Conservation (phyloP, 2,329 filamentous ascomycete genomes). For the Acephala macrosclerotiorum region DNA sequence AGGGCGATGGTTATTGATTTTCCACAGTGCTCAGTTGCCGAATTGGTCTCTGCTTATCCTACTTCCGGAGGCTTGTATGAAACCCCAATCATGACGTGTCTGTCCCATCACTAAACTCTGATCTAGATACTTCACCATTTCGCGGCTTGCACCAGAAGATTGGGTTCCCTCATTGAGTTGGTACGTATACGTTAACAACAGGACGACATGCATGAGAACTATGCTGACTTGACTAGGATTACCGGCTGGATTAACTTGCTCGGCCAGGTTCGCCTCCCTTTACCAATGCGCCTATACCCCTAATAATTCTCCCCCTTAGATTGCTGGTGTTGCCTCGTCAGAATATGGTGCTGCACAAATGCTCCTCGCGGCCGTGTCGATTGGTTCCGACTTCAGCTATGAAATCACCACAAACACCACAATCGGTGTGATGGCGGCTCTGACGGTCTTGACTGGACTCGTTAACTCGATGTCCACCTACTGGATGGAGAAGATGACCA, state of each 20-base stretch:
- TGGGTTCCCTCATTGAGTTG: conserved; percentile 58
- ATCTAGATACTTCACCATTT: conserved; percentile 60
- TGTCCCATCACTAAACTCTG: background rate
- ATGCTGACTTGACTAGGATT: conserved; percentile 23
- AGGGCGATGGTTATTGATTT: conserved; percentile 11
- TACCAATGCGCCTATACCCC: conserved; percentile 3
- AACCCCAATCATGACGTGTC: background rate
- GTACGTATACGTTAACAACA: conserved; percentile 34
- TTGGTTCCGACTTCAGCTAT: conserved; percentile 56
- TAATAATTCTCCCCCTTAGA: background rate
- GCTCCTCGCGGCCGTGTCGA: conserved; percentile 61
- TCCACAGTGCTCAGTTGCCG: conserved; percentile 55
- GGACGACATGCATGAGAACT: background rate
- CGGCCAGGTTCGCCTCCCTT: conserved; percentile 48
- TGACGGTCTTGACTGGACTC: conserved; percentile 58
- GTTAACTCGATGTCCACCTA: conserved; percentile 64
- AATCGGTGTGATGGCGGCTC: conserved; percentile 61
- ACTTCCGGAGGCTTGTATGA: conserved; percentile 57
- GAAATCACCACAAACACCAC: conserved; percentile 54
- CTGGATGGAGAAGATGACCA: conserved; percentile 66
- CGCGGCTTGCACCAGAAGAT: conserved; percentile 56
- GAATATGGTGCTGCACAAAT: conserved; percentile 65
- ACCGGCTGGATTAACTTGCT: conserved; percentile 59
- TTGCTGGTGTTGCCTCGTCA: conserved; percentile 58
- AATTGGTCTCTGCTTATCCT: conserved; percentile 64